Percentiles rank a stretch among this genome's conserved stretches.
Evolutionary conservation across 2,329 filamentous ascomycete species (phyloP).

Genomic region (Rutstroemia sp.): DNA sequence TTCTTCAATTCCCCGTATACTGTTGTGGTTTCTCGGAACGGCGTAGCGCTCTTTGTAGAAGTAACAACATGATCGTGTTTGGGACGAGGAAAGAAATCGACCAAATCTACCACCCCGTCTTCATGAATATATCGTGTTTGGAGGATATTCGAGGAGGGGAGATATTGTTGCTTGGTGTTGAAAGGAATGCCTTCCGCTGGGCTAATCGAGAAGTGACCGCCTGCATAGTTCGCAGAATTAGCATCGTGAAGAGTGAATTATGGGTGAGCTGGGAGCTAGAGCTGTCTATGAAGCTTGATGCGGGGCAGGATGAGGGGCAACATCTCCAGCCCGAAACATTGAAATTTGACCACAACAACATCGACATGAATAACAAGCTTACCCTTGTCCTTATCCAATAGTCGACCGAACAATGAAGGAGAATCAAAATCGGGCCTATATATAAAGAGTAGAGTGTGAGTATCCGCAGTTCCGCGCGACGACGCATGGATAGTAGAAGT

Average conservation of each 20-base stretch:
- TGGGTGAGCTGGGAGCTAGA: background rate
- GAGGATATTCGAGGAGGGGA: constrained; percentile 67
- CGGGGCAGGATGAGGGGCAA: background rate
- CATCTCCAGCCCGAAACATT: background rate
- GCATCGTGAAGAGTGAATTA: background rate
- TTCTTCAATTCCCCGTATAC: constrained; percentile 59
- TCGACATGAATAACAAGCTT: background rate
- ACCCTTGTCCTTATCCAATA: constrained; percentile 62
- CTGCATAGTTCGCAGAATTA: constrained; percentile 26
- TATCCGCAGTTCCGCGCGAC: background rate
- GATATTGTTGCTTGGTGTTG: constrained; percentile 71
- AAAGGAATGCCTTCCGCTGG: constrained; percentile 43
- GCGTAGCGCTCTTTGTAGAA: constrained; percentile 36
- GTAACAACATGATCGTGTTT: constrained; percentile 48
- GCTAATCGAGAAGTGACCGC: constrained; percentile 65
- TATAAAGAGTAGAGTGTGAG: background rate
- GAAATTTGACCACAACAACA: background rate
- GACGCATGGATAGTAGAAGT: background rate
- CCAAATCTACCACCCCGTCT: constrained; percentile 63
- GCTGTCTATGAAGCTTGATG: background rate
- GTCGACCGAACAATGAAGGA: constrained; percentile 65
- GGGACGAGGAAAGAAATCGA: constrained; percentile 71
- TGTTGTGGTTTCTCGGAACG: constrained; percentile 45
- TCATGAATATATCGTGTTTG: constrained; percentile 74
- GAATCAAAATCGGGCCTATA: constrained; percentile 70